These are phyloP conservation scores for Solanum bulbocastanum DNA, from an alignment of 257 asterid species.

Conservation along the genomic window DNA sequence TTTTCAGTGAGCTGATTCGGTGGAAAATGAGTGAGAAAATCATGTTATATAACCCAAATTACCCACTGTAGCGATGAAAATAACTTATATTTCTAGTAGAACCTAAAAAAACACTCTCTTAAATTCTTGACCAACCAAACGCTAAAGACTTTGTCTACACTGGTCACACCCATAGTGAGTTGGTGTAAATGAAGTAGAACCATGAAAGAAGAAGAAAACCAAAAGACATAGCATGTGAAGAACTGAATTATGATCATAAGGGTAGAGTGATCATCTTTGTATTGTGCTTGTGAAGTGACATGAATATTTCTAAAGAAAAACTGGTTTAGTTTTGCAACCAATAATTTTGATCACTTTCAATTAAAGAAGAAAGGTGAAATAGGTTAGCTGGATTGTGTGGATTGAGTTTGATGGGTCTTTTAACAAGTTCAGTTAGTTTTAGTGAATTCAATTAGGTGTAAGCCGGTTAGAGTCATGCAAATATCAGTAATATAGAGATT, in stretches of 20 bases:
- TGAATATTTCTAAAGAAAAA: no score
- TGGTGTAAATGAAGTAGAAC: not conserved
- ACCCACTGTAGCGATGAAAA: no score
- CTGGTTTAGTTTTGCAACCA: not conserved
- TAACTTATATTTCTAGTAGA: no score
- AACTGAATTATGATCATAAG: not conserved
- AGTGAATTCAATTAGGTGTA: not conserved
- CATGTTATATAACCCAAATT: no score
- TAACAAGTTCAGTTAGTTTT: not conserved
- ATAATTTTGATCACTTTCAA: not conserved
- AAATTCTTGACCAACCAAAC: no score
- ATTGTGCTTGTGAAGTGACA: not conserved
- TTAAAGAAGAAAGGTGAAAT: not conserved
- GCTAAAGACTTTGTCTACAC: no score
- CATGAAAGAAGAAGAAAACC: not conserved
- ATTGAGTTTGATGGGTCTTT: not conserved
- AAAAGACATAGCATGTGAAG: not conserved
- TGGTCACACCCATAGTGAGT: no score
- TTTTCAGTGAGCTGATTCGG: no score
- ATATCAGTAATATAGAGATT: no score
- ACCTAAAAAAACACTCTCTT: no score
- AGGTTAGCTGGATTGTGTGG: not conserved
- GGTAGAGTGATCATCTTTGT: not conserved
- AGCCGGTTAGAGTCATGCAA: not conserved
- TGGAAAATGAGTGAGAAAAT: no score